phyloP scores from a whole-genome alignment of 805 yeast species.

The Martiniozyma abietophila region DNA sequence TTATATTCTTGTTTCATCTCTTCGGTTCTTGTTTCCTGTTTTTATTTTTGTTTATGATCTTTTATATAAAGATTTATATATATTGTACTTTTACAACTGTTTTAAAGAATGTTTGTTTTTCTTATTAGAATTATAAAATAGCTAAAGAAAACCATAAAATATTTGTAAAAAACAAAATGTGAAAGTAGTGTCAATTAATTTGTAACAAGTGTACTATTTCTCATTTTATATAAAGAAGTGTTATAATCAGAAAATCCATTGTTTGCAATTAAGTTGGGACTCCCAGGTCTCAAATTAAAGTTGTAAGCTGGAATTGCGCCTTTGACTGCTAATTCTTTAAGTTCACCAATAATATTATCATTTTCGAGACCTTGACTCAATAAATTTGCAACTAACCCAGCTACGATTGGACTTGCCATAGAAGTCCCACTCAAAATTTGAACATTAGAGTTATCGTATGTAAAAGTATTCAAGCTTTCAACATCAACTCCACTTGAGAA shows the following conservation, averaged over 20 bases:
- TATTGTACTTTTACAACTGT: too few species aligned
- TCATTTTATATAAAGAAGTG: too few species aligned
- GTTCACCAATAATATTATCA: slow-evolving; percentile 29
- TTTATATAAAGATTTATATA: too few species aligned
- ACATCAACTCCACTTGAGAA: slow-evolving; percentile 77
- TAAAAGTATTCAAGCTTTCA: slow-evolving; percentile 34
- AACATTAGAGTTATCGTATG: slow-evolving; percentile 11
- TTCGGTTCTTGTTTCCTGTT: too few species aligned
- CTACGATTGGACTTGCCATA: slow-evolving; percentile 70
- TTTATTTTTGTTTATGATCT: too few species aligned
- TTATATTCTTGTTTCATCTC: too few species aligned
- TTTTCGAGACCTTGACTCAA: slow-evolving; percentile 42
- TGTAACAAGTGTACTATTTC: too few species aligned
- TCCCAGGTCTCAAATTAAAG: slow-evolving; percentile 36
- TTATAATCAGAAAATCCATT: slow-evolving; percentile 18
- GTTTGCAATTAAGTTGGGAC: slow-evolving; percentile 50
- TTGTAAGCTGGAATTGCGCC: slow-evolving; percentile 40
- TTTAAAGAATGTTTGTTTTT: too few species aligned
- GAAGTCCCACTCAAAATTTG: slow-evolving; percentile 63
- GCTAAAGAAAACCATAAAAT: too few species aligned
- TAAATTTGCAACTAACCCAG: slow-evolving; percentile 53
- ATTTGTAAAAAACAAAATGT: too few species aligned
- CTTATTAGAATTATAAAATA: too few species aligned
- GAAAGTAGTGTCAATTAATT: too few species aligned
- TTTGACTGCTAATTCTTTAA: slow-evolving; percentile 38